A percentile compares a stretch with the other conserved stretches of the same genome.
phyloP scores from a whole-genome alignment of 2,329 filamentous ascomycete species.

The Calonectria pseudoturangicola region DNA sequence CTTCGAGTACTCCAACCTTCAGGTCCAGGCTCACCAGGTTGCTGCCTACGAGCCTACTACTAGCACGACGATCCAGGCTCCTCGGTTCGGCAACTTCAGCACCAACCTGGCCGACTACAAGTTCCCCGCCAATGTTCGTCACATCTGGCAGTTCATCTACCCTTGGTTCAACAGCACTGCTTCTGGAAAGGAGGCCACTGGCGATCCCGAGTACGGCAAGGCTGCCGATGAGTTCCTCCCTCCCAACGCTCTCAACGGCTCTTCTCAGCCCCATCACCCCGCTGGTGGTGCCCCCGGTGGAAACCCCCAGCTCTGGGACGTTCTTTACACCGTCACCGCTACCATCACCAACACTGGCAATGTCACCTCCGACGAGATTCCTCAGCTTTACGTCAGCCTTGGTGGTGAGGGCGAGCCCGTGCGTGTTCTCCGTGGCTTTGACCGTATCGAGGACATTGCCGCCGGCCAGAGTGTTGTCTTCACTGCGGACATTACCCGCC shows the following conservation, averaged over 20 bases:
- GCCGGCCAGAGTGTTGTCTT: constrained; percentile 82
- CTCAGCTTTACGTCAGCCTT: constrained; percentile 87
- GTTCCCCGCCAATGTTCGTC: constrained; percentile 77
- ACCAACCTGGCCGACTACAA: constrained; percentile 78
- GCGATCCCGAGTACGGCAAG: constrained; percentile 76
- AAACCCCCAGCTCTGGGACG: constrained; percentile 79
- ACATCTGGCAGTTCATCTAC: constrained; percentile 77
- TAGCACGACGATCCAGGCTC: constrained; percentile 78
- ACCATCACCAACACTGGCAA: constrained; percentile 83
- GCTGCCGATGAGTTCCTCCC: constrained; percentile 77
- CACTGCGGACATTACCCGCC: constrained; percentile 80
- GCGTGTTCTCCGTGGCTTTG: constrained; percentile 85
- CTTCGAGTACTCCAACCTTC: constrained; percentile 83
- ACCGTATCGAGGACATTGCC: constrained; percentile 80
- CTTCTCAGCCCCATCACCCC: constrained; percentile 72
- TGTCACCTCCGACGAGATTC: constrained; percentile 80
- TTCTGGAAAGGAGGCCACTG: constrained; percentile 72
- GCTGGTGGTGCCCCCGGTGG: constrained; percentile 76
- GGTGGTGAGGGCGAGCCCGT: constrained; percentile 84
- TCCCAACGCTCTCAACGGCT: constrained; percentile 71
- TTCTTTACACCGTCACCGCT: constrained; percentile 80
- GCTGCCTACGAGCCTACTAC: constrained; percentile 74
- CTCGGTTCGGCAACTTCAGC: constrained; percentile 78
- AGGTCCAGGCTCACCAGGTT: constrained; percentile 70
- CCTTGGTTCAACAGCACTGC: constrained; percentile 82